Evolutionary conservation across 768 basidiomycete species (phyloP).

Genomic region (Leccinellum rugosiceps): DNA sequence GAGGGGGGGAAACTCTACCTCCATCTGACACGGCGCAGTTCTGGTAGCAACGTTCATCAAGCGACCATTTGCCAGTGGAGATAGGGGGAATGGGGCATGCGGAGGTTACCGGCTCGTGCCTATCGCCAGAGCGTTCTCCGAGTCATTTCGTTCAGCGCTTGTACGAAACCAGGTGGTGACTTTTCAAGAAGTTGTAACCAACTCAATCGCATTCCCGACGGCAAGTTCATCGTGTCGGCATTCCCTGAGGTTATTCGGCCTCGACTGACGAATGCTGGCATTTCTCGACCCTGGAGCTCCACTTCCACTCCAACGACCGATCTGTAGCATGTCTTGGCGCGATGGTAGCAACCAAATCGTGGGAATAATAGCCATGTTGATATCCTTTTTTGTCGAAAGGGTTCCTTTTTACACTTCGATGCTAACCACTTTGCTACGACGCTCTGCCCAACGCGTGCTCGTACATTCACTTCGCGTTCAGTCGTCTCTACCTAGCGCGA

Average conservation of each 20-base stretch:
- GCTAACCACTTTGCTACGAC: constrained; percentile 7
- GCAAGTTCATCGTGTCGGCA: not conserved
- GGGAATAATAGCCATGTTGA: too few species aligned
- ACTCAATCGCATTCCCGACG: too few species aligned
- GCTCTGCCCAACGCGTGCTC: constrained; percentile 8
- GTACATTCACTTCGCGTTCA: constrained; percentile 8
- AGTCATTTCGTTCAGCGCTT: too few species aligned
- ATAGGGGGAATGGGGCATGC: not conserved
- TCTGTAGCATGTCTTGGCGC: too few species aligned
- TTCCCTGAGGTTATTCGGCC: not conserved
- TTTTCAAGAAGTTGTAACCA: too few species aligned
- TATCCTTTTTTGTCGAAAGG: too few species aligned
- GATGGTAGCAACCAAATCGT: too few species aligned
- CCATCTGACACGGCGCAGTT: not conserved
- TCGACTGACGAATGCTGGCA: not conserved
- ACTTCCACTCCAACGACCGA: too few species aligned
- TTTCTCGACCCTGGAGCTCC: too few species aligned
- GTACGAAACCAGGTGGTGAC: too few species aligned
- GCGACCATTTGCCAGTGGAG: not conserved
- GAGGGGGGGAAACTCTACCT: not conserved
- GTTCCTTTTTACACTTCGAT: constrained; percentile 4
- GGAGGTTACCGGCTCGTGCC: too few species aligned
- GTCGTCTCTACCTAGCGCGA: constrained; percentile 10
- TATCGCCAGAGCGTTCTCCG: too few species aligned
- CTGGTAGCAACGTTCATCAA: not conserved